A percentile compares a stretch with the other conserved stretches of the same genome.
phyloP scores from a whole-genome alignment of 306 rosid species.

The Gynostemma pentaphyllum region DNA sequence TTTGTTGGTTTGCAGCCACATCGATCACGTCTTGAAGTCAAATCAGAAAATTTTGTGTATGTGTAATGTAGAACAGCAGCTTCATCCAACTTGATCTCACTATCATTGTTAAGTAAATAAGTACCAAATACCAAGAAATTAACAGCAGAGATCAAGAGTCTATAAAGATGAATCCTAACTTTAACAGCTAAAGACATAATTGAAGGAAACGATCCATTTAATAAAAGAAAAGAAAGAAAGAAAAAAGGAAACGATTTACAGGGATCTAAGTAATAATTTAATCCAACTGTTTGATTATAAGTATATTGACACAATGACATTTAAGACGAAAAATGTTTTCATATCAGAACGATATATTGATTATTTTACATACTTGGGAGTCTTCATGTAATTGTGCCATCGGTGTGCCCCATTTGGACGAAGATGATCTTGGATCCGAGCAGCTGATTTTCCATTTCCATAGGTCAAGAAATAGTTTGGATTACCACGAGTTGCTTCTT shows the following conservation, averaged over 20 bases:
- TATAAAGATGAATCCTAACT: neutral
- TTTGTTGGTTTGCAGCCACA: conserved; percentile 96
- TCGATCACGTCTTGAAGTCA: conserved; percentile 90
- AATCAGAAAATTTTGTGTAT: conserved; percentile 80
- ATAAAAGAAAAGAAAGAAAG: neutral
- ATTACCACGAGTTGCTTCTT: conserved; percentile 88
- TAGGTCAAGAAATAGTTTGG: conserved; percentile 93
- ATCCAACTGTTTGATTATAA: neutral
- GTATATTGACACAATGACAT: neutral
- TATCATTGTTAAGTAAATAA: conserved; percentile 11
- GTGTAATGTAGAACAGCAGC: conserved; percentile 98
- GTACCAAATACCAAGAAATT: neutral
- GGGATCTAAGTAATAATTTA: neutral
- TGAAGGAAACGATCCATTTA: neutral
- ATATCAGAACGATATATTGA: conserved; percentile 14
- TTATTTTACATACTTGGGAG: conserved; percentile 62
- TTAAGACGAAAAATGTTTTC: neutral
- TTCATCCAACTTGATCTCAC: conserved; percentile 92
- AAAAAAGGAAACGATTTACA: neutral
- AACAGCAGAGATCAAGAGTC: neutral
- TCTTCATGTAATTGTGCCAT: conserved; percentile 97
- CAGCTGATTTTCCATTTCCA: conserved; percentile 97
- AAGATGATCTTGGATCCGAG: conserved; percentile 89
- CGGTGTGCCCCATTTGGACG: conserved; percentile 99
- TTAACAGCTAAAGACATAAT: neutral